Conservation (phyloP, 768 basidiomycete genomes). For the Suillus discolor region DNA sequence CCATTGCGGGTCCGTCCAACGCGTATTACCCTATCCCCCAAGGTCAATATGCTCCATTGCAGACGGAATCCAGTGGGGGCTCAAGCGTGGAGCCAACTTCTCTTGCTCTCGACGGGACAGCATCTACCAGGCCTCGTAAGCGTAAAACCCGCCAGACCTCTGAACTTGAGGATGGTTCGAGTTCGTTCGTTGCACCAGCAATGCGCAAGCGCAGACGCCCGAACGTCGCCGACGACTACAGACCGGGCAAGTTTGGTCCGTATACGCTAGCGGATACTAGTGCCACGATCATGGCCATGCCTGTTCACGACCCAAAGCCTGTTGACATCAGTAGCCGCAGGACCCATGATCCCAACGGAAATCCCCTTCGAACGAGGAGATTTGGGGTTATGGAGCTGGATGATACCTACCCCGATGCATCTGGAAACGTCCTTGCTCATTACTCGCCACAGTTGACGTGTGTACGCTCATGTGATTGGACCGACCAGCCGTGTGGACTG, state of each 20-base stretch:
- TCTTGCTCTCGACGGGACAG: too few relatives aligned
- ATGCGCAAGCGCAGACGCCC: neutral
- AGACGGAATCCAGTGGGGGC: too few relatives aligned
- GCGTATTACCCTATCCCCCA: too few relatives aligned
- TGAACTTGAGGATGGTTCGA: neutral
- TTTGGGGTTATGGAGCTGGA: neutral
- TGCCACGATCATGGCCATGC: neutral
- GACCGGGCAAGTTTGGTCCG: neutral
- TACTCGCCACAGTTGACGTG: neutral
- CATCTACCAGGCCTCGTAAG: neutral
- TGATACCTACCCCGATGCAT: neutral
- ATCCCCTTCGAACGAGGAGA: neutral
- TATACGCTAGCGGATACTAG: too few relatives aligned
- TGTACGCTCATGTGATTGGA: neutral
- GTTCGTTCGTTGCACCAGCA: neutral
- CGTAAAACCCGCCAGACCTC: neutral
- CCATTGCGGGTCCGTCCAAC: too few relatives aligned
- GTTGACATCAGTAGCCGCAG: neutral
- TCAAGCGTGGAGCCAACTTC: too few relatives aligned
- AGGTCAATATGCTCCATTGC: too few relatives aligned
- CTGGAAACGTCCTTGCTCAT: neutral
- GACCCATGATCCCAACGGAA: neutral
- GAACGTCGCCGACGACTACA: too few relatives aligned
- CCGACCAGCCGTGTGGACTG: neutral
- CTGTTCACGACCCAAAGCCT: neutral